Base-by-base conservation (phyloP, 2,329 filamentous ascomycete genomes). In the Teratosphaeria viscida region DNA sequence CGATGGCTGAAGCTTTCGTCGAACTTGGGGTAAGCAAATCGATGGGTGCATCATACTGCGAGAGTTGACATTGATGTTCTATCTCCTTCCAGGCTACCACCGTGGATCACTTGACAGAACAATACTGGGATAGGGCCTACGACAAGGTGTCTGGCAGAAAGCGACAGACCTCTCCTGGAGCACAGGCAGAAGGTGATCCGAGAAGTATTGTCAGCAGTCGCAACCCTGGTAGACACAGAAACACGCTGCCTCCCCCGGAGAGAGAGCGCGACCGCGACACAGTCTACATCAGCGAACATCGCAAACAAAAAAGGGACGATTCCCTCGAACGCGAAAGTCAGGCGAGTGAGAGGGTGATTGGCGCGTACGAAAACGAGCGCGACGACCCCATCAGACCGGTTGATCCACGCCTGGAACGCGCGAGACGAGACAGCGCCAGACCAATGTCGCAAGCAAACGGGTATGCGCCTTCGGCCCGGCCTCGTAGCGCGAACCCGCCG, bases 311-410 rank as follows among this genome's bases (percentile, higher is more conserved):
- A 23, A 37, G 53, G 27, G 59, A 60, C 53, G 58, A 59, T 27
- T 64, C 61, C 52, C 59, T 67, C 19, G 66, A 66, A 35, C 64
- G 61, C 32, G 61, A 69, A 56, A 67, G 64, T 55, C 52, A 61
- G 47, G 60, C 57, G 23, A 65, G 61, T 54, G 67, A 68, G 49
- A 62, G 63, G 12, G 63, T 70, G 34, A 61, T 67, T 26, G 54
- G 63, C 43, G 64, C 62, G 11, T 72, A 71, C 68, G 66, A 70
- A 61, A 61, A 62, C 58, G 70, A 71, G 60, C 59, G 54, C 35
- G 68, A 70, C 68, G 69, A 71, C 57, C 69, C 68, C 1, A 55
- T 56, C 27, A 65, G 70, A 57, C 62, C 59, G 7, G 64, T 67
- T 47, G 67, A 69, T 63, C 63, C 55, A 61, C 65, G 7, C 60